Evolutionary conservation across 2,329 filamentous ascomycete species (phyloP).

Genomic region (Pseudopyricularia cyperi): DNA sequence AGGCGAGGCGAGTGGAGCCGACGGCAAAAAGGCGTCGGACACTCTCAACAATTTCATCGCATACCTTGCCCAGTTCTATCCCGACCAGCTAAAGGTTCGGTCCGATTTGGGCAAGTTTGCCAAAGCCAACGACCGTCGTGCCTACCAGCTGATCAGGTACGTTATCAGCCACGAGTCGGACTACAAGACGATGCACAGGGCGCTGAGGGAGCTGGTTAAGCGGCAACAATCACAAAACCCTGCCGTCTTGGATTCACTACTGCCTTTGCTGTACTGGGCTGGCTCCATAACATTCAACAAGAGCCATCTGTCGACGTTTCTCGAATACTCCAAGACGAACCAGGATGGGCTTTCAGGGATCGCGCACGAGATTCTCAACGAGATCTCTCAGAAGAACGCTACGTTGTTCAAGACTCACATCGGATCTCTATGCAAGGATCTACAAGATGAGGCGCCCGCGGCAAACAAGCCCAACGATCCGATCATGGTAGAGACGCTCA

Average conservation of each 20-base stretch:
- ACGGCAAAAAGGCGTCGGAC: slow-evolving; percentile 54
- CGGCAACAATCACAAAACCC: slow-evolving; percentile 58
- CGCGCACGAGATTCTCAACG: slow-evolving; percentile 80
- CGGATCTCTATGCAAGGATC: slow-evolving; percentile 75
- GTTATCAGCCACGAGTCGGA: slow-evolving; percentile 76
- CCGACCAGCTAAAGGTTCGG: slow-evolving; percentile 58
- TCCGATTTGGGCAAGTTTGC: slow-evolving; percentile 82
- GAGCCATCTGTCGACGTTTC: slow-evolving; percentile 82
- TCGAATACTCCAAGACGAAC: slow-evolving; percentile 75
- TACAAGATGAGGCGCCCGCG: slow-evolving; percentile 69
- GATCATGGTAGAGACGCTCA: slow-evolving; percentile 76
- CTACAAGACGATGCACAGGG: slow-evolving; percentile 80
- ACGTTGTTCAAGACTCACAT: slow-evolving; percentile 89
- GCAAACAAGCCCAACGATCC: slow-evolving; percentile 54
- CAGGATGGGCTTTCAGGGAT: slow-evolving; percentile 63
- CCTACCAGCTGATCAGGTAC: slow-evolving; percentile 80
- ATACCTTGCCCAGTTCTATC: slow-evolving; percentile 61
- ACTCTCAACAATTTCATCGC: slow-evolving; percentile 62
- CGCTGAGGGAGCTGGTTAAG: slow-evolving; percentile 80
- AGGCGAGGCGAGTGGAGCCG: slow-evolving; percentile 57
- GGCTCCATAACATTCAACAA: slow-evolving; percentile 84
- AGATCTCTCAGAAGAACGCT: slow-evolving; percentile 81
- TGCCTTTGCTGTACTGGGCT: slow-evolving; percentile 70
- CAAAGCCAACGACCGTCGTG: slow-evolving; percentile 78
- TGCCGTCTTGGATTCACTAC: slow-evolving; percentile 65